Conservation (phyloP, 1,139 yeast species). For the Arxiozyma slooffiae region DNA sequence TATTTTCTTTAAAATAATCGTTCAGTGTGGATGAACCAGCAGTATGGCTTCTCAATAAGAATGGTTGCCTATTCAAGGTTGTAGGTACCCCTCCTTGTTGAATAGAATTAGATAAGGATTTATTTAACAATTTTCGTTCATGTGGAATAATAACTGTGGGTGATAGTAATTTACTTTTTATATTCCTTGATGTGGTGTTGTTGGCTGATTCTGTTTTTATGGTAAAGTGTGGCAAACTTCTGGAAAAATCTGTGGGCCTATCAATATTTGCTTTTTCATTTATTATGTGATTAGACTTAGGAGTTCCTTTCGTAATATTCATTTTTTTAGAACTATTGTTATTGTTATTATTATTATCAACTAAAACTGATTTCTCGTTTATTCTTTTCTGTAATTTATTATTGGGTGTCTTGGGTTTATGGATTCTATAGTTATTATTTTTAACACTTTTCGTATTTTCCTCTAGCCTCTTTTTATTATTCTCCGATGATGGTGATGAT, state of each 20-base stretch:
- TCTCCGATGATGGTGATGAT: neutral
- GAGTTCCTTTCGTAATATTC: neutral
- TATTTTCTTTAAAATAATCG: neutral
- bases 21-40: neutral
- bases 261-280: neutral
- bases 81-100: neutral
- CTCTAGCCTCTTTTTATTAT: neutral
- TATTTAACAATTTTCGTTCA: neutral
- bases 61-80: neutral
- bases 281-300: neutral
- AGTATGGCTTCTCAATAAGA: slow-evolving; percentile 2
- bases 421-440: slow-evolving; percentile 1
- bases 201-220: neutral
- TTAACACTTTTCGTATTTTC: neutral
- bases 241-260: neutral
- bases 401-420: slow-evolving; percentile 5
- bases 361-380: neutral
- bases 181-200: neutral
- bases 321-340: neutral
- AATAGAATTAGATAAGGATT: neutral
- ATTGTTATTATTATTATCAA: slow-evolving; percentile 4
- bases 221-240: neutral
- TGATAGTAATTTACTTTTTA: neutral
- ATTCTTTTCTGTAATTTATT: neutral
- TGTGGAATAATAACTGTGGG: slow-evolving; percentile 1